Percentiles rank a stretch among this genome's conserved stretches.
These are phyloP conservation scores for Endocalyx cinctus DNA, from an alignment of 2,329 filamentous ascomycete species.

Conservation along the genomic window DNA sequence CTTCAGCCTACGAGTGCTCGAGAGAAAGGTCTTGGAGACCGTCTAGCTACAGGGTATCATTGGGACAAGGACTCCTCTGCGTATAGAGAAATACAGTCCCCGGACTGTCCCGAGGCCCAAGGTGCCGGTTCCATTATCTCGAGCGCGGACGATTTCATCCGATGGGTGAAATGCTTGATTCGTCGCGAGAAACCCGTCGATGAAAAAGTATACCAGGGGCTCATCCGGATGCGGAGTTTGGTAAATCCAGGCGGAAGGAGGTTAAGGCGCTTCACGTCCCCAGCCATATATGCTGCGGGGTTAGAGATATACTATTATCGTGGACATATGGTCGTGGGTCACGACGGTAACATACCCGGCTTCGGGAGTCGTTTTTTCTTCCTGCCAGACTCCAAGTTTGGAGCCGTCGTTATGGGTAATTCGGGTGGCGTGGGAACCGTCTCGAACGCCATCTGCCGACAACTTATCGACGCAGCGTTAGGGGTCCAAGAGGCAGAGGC, in stretches of 20 bases:
- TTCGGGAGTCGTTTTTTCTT: conserved; percentile 18
- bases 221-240: conserved; percentile 13
- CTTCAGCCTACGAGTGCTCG: conserved; percentile 13
- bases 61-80: conserved; percentile 9
- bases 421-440: not conserved
- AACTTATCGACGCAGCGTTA: conserved; percentile 15
- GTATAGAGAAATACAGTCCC: conserved; percentile 6
- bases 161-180: conserved; percentile 18
- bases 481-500: conserved; percentile 8
- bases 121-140: conserved; percentile 20
- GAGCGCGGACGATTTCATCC: conserved; percentile 20
- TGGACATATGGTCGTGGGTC: conserved; percentile 14
- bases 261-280: conserved; percentile 9
- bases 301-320: conserved; percentile 17
- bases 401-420: conserved; percentile 14
- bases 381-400: conserved; percentile 13
- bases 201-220: conserved; percentile 16
- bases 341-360: conserved; percentile 15
- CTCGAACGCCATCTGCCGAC: conserved; percentile 1
- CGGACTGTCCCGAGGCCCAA: conserved; percentile 12
- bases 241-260: conserved; percentile 1
- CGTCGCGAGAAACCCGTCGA: conserved; percentile 15
- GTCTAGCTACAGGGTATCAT: conserved; percentile 12
- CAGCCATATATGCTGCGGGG: conserved; percentile 13
- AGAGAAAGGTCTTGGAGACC: conserved; percentile 12